phyloP scores from a whole-genome alignment of 768 basidiomycete species.

The Tulasnella sp. region DNA sequence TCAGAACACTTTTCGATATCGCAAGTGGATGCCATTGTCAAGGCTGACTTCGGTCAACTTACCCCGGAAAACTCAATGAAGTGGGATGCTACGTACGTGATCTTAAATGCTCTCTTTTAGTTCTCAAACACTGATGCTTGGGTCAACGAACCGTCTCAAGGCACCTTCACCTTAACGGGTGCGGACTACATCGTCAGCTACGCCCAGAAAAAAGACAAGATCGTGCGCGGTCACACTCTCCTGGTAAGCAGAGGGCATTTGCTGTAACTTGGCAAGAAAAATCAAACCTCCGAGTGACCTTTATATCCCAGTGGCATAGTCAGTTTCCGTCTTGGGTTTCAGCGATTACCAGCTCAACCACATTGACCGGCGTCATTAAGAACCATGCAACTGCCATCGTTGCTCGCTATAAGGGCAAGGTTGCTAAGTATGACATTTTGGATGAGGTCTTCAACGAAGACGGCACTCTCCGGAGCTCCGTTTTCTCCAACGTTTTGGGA shows the following conservation, averaged over 20 bases:
- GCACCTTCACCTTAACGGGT: conserved; percentile 11
- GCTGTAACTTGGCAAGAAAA: neutral
- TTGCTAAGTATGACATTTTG: conserved; percentile 13
- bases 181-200: conserved; percentile 1
- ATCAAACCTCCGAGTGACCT: neutral
- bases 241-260: neutral
- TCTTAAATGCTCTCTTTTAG: neutral
- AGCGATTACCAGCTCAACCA: conserved; percentile 1
- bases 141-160: conserved; percentile 1
- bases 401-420: conserved; percentile 9
- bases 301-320: neutral
- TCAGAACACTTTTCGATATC: too few relatives aligned
- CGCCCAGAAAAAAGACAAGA: neutral
- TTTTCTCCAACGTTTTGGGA: conserved; percentile 35
- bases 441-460: conserved; percentile 43
- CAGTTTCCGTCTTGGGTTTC: conserved; percentile 14
- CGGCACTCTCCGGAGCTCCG: conserved; percentile 35
- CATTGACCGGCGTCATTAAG: conserved; percentile 14
- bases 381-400: conserved; percentile 12
- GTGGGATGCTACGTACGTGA: neutral
- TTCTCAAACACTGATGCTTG: neutral
- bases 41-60: too few relatives aligned
- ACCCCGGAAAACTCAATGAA: too few relatives aligned
- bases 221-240: conserved; percentile 9
- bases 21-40: too few relatives aligned